These are phyloP conservation scores for Thyridium curvatum DNA, from an alignment of 2,329 filamentous ascomycete genomes.

Conservation along the genomic window DNA sequence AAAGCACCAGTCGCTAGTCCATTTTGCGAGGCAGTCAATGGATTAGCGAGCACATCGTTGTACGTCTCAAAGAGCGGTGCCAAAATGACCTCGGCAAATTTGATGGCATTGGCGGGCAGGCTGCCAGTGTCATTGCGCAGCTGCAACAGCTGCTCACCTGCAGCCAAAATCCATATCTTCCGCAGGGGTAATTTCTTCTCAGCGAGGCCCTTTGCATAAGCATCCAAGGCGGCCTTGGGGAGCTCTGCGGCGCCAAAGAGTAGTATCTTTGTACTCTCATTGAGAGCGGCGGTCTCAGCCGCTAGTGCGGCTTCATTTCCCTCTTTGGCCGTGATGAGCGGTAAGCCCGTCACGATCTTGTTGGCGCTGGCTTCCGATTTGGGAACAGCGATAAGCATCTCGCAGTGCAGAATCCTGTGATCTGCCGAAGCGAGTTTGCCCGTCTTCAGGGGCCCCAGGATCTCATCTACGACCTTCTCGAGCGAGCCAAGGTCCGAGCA, in stretches of 20 bases:
- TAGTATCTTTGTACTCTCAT: constrained; percentile 56
- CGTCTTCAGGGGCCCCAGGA: constrained; percentile 71
- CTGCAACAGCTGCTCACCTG: constrained; percentile 64
- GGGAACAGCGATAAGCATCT: constrained; percentile 65
- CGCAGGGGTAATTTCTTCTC: constrained; percentile 80
- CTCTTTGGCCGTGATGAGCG: constrained; percentile 70
- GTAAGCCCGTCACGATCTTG: constrained; percentile 61
- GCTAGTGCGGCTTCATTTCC: constrained; percentile 78
- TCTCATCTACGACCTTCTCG: constrained; percentile 67
- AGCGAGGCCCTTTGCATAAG: constrained; percentile 71
- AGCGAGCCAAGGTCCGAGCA: constrained; percentile 53
- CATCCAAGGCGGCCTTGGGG: constrained; percentile 61
- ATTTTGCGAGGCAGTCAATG: constrained; percentile 71
- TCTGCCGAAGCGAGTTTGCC: constrained; percentile 82
- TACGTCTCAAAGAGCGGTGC: constrained; percentile 62
- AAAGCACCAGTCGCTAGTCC: constrained; percentile 77
- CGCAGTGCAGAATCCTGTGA: constrained; percentile 74
- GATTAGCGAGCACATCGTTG: constrained; percentile 72
- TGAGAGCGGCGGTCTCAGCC: constrained; percentile 68
- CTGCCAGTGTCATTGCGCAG: constrained; percentile 36
- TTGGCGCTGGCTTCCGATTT: constrained; percentile 55
- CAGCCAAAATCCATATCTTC: constrained; percentile 72
- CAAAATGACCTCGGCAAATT: constrained; percentile 47
- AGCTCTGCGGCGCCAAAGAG: constrained; percentile 55
- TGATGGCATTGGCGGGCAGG: constrained; percentile 37